A percentile compares a stretch with the other conserved stretches of the same genome.
Conservation (phyloP, 2,329 filamentous ascomycete species). For the Polytolypa hystricis region DNA sequence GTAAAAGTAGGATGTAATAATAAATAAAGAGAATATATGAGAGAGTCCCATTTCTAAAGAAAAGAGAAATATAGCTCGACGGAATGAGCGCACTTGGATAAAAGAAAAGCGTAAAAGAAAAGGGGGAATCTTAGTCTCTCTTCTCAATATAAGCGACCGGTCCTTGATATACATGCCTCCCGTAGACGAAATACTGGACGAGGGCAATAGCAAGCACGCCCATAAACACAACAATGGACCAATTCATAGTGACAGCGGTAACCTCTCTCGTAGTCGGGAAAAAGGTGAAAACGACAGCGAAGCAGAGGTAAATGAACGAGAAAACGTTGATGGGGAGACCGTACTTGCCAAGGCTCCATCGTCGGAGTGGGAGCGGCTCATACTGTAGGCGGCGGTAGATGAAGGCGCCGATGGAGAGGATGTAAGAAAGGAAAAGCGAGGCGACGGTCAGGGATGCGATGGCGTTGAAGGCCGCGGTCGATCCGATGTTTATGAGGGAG, state of each 20-base stretch:
- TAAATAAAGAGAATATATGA: no score
- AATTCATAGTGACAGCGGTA: conserved; percentile 29
- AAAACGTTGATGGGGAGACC: conserved; percentile 25
- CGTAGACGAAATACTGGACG: conserved; percentile 11
- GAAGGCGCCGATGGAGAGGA: conserved; percentile 27
- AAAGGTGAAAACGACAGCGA: conserved; percentile 22
- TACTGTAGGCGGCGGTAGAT: conserved; percentile 18
- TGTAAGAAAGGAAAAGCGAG: conserved; percentile 29
- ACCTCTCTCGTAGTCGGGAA: conserved; percentile 24
- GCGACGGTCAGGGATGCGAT: conserved; percentile 29
- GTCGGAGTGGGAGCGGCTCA: conserved; percentile 14
- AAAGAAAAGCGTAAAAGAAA: no score
- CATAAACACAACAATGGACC: conserved; percentile 25
- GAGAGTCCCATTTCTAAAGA: no score
- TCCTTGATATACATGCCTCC: conserved; percentile 11
- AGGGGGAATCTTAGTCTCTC: conserved; percentile 5
- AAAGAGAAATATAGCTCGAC: no score
- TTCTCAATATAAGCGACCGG: conserved; percentile 10
- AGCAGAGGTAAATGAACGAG: conserved; percentile 24
- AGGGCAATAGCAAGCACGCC: conserved; percentile 12
- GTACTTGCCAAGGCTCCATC: conserved; percentile 17
- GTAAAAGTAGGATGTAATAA: no score
- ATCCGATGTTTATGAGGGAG: conserved; percentile 29
- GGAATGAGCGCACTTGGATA: no score
- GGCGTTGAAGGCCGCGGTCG: conserved; percentile 29